Base-by-base conservation (phyloP, 1,284 basidiomycete genomes). In the Sporisorium reilianum region DNA sequence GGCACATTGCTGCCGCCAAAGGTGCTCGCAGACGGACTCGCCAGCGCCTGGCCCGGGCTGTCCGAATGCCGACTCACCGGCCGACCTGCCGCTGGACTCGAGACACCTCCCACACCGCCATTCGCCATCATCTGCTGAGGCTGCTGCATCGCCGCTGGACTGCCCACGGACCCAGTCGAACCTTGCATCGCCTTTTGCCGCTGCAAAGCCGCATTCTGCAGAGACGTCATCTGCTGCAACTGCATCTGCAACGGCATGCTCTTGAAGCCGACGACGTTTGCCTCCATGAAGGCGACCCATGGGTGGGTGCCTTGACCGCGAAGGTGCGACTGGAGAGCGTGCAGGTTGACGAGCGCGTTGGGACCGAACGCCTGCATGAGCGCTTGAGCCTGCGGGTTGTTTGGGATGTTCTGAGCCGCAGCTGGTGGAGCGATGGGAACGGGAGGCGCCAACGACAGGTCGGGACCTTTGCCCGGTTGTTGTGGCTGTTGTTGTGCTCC, bases 321-420 rank as follows among this genome's bases (percentile, higher is more conserved):
- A 45, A 65, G 50, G 36, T 80, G 74, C 7, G 73, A 50, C 52
- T 80, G 79, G 0, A 80, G 63, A 6, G 75, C 65, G 38, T 78
- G 72, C 23, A 78, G 54, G 28, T 78, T 76, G 50, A 60, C 64
- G 11, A 80, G 55, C 14, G 79, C 79, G 53, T 74, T 79, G 30
- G 75, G 72, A 4, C 79, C 79, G 46, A 79, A 80, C 0, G 78
- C 73, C 40, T 77, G 69, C 38, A 77, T 61, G 25, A 80, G 66
- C 41, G 62, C 68, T 40, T 78, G 75, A 10, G 71, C 66, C 30
- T 80, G 77, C 48, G 78, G 50, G 57, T 74, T 63, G 60, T 71
- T 60, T 44, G 70, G 54, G 22, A 65, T 52, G 44, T 61, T 51
- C 34, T 75, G 64, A 14, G 58, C 54, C 1, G 49, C 59, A 30